Evolutionary conservation across 2,329 filamentous ascomycete genomes (phyloP).

Genomic region (Proliferodiscus dingleyae): DNA sequence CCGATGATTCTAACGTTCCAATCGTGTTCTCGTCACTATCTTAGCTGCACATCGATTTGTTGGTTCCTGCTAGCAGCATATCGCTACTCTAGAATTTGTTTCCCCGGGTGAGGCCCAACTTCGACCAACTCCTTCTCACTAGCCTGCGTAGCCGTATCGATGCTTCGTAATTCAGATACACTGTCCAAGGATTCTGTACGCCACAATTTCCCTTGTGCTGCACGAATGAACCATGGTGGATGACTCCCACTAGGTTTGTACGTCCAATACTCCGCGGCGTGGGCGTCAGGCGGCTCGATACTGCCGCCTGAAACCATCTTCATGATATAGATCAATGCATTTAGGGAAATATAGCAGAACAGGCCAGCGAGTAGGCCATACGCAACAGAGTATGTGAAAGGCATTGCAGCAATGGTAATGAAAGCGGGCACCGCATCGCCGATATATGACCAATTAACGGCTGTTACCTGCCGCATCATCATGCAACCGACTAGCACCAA

Average conservation of each 20-base stretch:
- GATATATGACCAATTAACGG: conserved; percentile 73
- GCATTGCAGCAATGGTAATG: conserved; percentile 69
- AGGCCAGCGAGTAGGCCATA: conserved; percentile 69
- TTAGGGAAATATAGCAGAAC: conserved; percentile 50
- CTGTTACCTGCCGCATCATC: conserved; percentile 71
- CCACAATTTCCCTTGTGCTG: conserved; percentile 23
- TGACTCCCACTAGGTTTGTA: conserved; percentile 45
- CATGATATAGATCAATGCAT: conserved; percentile 46
- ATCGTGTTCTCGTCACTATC: too few species aligned
- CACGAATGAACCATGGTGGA: conserved; percentile 50
- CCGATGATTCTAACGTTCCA: too few species aligned
- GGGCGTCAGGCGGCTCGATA: conserved; percentile 47
- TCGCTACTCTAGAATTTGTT: background rate
- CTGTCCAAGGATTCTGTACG: background rate
- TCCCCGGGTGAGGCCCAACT: background rate
- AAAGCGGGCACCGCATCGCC: conserved; percentile 73
- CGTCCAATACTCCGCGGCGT: conserved; percentile 51
- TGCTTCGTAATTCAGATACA: conserved; percentile 8
- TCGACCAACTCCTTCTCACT: conserved; percentile 23
- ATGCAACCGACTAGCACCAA: conserved; percentile 69
- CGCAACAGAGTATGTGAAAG: conserved; percentile 73
- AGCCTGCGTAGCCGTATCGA: conserved; percentile 11
- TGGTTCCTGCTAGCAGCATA: too few species aligned
- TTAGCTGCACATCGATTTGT: too few species aligned
- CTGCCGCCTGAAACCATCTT: conserved; percentile 42